Base-by-base conservation (phyloP, 2,329 filamentous ascomycete species). In the Ophiostoma himal-ulmi region DNA sequence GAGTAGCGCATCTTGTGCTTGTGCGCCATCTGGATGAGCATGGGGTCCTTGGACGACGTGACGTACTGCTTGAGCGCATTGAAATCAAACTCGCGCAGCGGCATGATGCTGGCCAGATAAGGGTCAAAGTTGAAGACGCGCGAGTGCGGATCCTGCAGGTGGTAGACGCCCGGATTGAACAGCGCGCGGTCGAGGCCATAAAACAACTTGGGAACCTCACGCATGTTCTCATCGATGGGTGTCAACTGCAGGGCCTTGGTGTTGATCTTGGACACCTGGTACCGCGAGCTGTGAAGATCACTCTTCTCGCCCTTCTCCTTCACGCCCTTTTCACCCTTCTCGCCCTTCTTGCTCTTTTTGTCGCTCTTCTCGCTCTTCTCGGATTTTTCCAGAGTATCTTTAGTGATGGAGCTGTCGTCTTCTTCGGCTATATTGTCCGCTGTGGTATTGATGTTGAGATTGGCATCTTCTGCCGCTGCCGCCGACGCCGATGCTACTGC, bases 101-200 rank as follows among this genome's bases (percentile, higher is more conserved):
- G 94, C 93, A 98, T 98, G 75, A 99, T 96, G 69, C 88, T 89
- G 72, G 93, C 88, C 26, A 99, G 85, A 76, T 97, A 97, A 0
- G 96, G 95, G 77, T 99, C 94, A 76, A 99, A 99, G 78, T 99
- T 99, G 84, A 89, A 99, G 7, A 98, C 93, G 22, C 89, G 86
- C 54, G 94, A 93, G 71, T 92, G 87, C 34, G 90, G 89, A 78
- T 99, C 95, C 79, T 96, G 94, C 68, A 99, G 85, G 68, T 92
- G 89, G 78, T 97, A 97, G 52, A 97, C 92, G 30, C 95, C 94
- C 1, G 90, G 90, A 76, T 97, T 99, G 84, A 99, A 99, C 2
- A 99, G 82, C n/a, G 96, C 94, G 70, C 93, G 86, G 73, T 96
- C 92, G 41, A 97, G 83, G 7, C 91, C 90, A 77, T 95, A 90